A percentile compares a stretch with the other conserved stretches of the same genome.
phyloP scores from a whole-genome alignment of 164 flowering plant species.

The Magnolia kwangsiensis region DNA sequence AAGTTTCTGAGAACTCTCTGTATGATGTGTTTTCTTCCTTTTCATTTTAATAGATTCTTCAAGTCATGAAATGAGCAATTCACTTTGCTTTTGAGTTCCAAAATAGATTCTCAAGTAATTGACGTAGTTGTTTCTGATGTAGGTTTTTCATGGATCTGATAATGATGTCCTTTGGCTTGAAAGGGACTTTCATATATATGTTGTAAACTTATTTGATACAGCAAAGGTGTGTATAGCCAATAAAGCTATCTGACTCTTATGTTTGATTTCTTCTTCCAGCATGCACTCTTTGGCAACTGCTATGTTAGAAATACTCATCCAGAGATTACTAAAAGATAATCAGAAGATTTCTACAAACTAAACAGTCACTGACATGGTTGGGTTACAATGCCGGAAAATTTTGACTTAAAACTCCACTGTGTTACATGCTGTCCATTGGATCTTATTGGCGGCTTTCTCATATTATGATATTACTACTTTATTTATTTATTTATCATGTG shows the following conservation, averaged over 20 bases:
- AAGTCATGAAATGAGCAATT: not conserved
- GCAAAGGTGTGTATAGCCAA: slow-evolving; percentile 60
- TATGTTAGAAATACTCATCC: not conserved
- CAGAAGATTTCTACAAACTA: no score
- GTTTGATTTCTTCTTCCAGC: not conserved
- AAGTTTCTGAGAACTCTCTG: no score
- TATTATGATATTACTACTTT: no score
- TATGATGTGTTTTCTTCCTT: not conserved
- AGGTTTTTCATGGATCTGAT: slow-evolving; percentile 98
- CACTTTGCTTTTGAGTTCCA: not conserved
- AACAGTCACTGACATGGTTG: no score
- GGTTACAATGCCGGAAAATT: no score
- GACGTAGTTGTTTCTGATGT: slow-evolving; percentile 11
- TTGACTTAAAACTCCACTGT: no score
- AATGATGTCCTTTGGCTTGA: slow-evolving; percentile 95
- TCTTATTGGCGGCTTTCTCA: no score
- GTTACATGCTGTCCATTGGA: no score
- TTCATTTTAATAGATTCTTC: not conserved
- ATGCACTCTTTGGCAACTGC: not conserved
- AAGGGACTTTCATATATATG: slow-evolving; percentile 91
- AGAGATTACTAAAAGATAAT: not conserved
- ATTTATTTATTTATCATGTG: no score
- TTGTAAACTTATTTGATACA: slow-evolving; percentile 91
- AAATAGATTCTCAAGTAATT: not conserved
- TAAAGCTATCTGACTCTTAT: not conserved